These are phyloP conservation scores for Pyrenophora graminea DNA, from an alignment of 2,329 filamentous ascomycete species.

Conservation along the genomic window DNA sequence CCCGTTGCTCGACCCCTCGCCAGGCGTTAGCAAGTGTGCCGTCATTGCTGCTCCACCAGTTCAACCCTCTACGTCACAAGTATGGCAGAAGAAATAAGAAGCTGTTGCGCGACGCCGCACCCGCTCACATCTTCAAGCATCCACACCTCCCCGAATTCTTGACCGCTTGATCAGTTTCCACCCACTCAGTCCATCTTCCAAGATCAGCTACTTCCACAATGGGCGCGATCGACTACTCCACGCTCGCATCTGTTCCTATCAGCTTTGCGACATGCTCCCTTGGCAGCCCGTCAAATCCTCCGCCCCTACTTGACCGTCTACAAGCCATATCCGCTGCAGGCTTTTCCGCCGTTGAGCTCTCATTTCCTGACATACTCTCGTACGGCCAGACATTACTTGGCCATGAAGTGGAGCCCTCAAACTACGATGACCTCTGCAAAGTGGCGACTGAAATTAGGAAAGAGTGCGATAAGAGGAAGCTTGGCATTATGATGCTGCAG, in stretches of 20 bases:
- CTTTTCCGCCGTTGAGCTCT: slow-evolving; percentile 72
- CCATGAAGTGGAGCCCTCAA: slow-evolving; percentile 58
- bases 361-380: slow-evolving; percentile 71
- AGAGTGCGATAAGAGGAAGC: slow-evolving; percentile 57
- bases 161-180: background rate
- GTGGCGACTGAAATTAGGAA: slow-evolving; percentile 60
- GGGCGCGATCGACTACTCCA: slow-evolving; percentile 39
- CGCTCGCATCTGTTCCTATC: slow-evolving; percentile 51
- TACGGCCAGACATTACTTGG: slow-evolving; percentile 61
- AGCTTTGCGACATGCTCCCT: slow-evolving; percentile 64
- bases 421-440: slow-evolving; percentile 63
- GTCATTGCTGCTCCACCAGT: slow-evolving; percentile 21
- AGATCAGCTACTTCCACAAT: slow-evolving; percentile 24
- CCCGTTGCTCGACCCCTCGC: no score
- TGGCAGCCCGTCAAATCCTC: slow-evolving; percentile 47
- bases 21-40: slow-evolving; percentile 4
- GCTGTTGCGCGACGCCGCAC: slow-evolving; percentile 6
- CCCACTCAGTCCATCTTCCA: background rate
- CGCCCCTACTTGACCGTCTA: slow-evolving; percentile 63
- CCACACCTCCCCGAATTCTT: background rate
- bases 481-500: slow-evolving; percentile 72
- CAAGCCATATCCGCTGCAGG: slow-evolving; percentile 66
- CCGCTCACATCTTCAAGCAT: slow-evolving; percentile 1
- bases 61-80: slow-evolving; percentile 31
- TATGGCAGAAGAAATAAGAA: slow-evolving; percentile 19